Evolutionary conservation across 495 filamentous ascomycete species (phyloP).

Genomic region (Amorphotheca resinae): DNA sequence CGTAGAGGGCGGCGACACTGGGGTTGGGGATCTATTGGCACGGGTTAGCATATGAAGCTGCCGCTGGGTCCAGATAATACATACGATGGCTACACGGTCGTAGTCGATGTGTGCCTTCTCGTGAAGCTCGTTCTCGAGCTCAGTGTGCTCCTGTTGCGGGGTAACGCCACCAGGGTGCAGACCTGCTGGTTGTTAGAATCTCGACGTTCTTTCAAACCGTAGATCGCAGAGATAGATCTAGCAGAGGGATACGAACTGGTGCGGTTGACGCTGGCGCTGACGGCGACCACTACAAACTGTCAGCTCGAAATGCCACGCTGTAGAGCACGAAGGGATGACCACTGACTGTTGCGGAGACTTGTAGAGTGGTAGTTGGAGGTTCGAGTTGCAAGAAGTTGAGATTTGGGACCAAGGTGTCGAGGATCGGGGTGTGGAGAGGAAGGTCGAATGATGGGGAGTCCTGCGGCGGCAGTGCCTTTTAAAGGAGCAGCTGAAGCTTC

Average conservation of each 20-base stretch:
- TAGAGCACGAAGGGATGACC: background rate
- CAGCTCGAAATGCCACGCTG: background rate
- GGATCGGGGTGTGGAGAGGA: slow-evolving; percentile 19
- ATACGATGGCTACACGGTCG: slow-evolving; percentile 92
- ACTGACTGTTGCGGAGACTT: slow-evolving; percentile 27
- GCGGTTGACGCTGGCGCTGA: slow-evolving; percentile 63
- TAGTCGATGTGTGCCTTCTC: slow-evolving; percentile 99
- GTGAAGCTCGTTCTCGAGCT: slow-evolving; percentile 94
- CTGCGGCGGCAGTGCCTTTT: slow-evolving; percentile 12
- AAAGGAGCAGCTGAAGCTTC: slow-evolving; percentile 2
- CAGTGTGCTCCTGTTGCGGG: slow-evolving; percentile 71
- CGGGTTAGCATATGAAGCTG: slow-evolving; percentile 46
- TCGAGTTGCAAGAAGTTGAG: slow-evolving; percentile 14
- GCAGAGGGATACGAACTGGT: background rate
- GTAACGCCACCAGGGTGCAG: slow-evolving; percentile 71
- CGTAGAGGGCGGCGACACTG: slow-evolving; percentile 79
- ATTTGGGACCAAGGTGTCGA: slow-evolving; percentile 13
- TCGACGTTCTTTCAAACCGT: background rate
- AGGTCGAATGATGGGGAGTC: slow-evolving; percentile 15
- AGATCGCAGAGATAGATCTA: background rate
- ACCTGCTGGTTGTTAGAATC: slow-evolving; percentile 5
- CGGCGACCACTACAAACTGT: slow-evolving; percentile 44
- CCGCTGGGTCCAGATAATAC: slow-evolving; percentile 29
- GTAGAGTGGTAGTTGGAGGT: slow-evolving; percentile 47
- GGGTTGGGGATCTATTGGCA: slow-evolving; percentile 18